These are phyloP conservation scores for Thalassiosira livingstoniorum DNA, from an alignment of 352 stramenopile genomes.

Conservation along the genomic window DNA sequence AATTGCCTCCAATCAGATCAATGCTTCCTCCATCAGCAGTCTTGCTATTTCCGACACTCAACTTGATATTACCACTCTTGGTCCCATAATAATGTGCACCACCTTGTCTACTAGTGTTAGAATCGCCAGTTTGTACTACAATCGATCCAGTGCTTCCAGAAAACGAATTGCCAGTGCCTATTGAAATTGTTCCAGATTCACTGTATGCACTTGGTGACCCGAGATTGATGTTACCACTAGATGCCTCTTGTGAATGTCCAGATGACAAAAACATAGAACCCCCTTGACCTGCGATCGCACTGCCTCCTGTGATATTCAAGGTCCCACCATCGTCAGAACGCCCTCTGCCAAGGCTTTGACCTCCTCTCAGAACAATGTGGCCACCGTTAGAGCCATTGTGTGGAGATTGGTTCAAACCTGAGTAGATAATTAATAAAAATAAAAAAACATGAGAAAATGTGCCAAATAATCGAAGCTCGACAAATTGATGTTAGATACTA, in stretches of 20 bases:
- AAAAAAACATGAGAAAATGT: no score
- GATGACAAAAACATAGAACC: conserved; percentile 30
- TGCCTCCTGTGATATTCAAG: conserved; percentile 35
- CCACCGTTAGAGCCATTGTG: conserved; percentile 55
- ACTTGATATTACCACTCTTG: background rate
- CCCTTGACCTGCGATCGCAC: conserved; percentile 19
- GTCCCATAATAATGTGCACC: no score
- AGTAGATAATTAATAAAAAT: no score
- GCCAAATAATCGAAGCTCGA: no score
- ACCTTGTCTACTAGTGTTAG: no score
- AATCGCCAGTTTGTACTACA: no score
- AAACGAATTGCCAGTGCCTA: background rate
- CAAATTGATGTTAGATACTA: no score
- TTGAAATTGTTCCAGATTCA: background rate
- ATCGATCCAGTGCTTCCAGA: background rate
- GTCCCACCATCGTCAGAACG: conserved; percentile 26
- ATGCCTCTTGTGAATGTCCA: conserved; percentile 46
- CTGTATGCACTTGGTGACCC: conserved; percentile 50
- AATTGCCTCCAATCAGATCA: background rate
- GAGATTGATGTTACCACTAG: background rate
- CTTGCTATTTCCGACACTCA: background rate
- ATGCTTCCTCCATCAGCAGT: conserved; percentile 2
- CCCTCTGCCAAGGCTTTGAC: background rate
- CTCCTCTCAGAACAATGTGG: conserved; percentile 7
- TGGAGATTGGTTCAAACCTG: conserved; percentile 27